Percentiles rank a stretch among this genome's conserved stretches.
These are phyloP conservation scores for Allantophomopsis cytisporea DNA, from an alignment of 2,329 filamentous ascomycete species.

Conservation along the genomic window DNA sequence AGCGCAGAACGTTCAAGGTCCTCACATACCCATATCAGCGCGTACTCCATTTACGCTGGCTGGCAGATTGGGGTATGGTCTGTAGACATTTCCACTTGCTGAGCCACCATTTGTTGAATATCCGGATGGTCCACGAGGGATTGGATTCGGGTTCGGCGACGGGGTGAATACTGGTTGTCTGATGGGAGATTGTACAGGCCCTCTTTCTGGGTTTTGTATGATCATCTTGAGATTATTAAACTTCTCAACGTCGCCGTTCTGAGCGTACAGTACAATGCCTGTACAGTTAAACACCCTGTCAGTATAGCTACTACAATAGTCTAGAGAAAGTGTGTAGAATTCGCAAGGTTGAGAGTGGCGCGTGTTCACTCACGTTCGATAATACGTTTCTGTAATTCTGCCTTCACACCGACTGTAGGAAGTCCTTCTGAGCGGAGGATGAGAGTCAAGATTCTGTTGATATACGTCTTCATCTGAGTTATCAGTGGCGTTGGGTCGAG, in stretches of 20 bases:
- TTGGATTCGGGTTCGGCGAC: no score
- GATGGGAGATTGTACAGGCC: no score
- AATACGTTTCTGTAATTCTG: conserved; percentile 56
- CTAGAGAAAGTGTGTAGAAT: no score
- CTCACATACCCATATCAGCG: not conserved
- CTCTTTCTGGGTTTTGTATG: conserved; percentile 10
- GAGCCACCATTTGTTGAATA: no score
- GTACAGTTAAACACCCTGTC: no score
- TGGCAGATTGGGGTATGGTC: not conserved
- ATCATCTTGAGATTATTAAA: conserved; percentile 14
- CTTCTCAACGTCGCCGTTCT: conserved; percentile 7
- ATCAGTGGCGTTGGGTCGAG: conserved; percentile 15
- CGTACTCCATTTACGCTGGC: not conserved
- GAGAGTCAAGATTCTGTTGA: conserved; percentile 14
- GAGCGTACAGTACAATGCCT: conserved; percentile 11
- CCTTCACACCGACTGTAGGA: conserved; percentile 73
- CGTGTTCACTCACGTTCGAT: no score
- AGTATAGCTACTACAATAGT: no score
- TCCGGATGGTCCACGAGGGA: no score
- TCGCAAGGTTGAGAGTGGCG: no score
- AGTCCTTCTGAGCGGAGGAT: conserved; percentile 64
- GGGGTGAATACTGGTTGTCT: no score
- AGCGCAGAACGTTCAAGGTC: no score
- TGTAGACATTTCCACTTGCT: not conserved
- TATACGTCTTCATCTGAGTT: conserved; percentile 6